phyloP scores from a whole-genome alignment of 305 asterid species.

The Fraxinus velutina region DNA sequence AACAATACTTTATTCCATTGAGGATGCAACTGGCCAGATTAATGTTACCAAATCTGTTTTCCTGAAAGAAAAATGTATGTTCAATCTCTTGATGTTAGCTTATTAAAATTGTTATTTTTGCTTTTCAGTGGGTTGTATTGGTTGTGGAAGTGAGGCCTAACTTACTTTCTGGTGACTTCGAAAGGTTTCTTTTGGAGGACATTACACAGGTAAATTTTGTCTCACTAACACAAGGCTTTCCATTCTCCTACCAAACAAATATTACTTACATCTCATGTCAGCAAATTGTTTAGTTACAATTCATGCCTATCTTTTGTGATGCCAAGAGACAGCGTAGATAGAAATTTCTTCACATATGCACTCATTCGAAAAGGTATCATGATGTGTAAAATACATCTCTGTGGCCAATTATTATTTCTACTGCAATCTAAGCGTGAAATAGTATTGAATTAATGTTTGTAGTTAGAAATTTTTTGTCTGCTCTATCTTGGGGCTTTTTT shows the following conservation, averaged over 20 bases:
- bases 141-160: conserved; percentile 62
- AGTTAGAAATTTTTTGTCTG: neutral
- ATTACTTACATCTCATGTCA: neutral
- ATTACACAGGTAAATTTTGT: conserved; percentile 41
- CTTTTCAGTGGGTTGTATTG: conserved; percentile 45
- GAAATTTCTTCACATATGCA: neutral
- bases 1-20: neutral
- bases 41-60: neutral
- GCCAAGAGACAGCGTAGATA: neutral
- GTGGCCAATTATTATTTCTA: neutral
- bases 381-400: neutral
- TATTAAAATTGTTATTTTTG: neutral
- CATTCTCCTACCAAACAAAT: neutral
- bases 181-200: conserved; percentile 50
- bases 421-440: neutral
- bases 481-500: neutral
- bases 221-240: conserved; percentile 3
- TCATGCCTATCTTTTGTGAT: neutral
- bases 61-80: neutral
- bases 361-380: neutral
- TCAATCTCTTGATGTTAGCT: neutral
- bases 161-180: conserved; percentile 58
- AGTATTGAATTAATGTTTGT: neutral
- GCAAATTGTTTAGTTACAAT: neutral
- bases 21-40: neutral